Base-by-base conservation (phyloP, 106 monocot genomes). In the Dendrobium catenatum region DNA sequence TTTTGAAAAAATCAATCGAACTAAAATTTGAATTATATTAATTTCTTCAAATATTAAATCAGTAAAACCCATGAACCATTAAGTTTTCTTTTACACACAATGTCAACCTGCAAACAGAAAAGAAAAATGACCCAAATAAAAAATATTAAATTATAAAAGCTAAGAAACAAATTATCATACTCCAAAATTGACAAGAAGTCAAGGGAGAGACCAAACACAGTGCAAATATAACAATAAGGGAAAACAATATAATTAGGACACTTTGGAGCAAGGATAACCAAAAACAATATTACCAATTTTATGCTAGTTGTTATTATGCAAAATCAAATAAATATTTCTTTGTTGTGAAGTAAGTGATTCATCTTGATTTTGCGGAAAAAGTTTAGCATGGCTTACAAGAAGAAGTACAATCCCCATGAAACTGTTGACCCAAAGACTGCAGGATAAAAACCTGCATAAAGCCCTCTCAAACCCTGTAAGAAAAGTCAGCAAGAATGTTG, bases 341-440 rank as follows among this genome's bases (percentile, higher is more conserved):
- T 42, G 41, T 37, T 73, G 41, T 9, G 41, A 49, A 47, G 48
- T 26, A 22, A 22, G 44, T 76, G 49, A 15, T 48, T 76, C 44
- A 24, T 76, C 16, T 48, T 27, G 47, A 37, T 61, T 51, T 55
- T 27, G 9, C 11, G 20, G n/a, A 79, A 64, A 48, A 73, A 5
- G 33, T 6, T 66, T 9, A 27, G 15, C 18, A 79, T 4, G 47
- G 79, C 87, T 93, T 94, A 96, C 96, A 97, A 92, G 79, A 97
- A 97, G 80, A 97, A 97, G 74, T 97, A 97, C 16, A 97, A 85
- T 4, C 94, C 94, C 96, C 96, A 97, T 18, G 96, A 97, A 88
- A 90, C 55, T 9, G 92, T 89, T 47, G 96, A 97, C 54, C 96
- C 96, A 91, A 97, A 78, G 75, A 97, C 94, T 46, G 96, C 90